Percentiles rank a stretch among this genome's conserved stretches.
Conservation (phyloP, 2,329 filamentous ascomycete species). For the Dryadomyces quercus-mongolicae region DNA sequence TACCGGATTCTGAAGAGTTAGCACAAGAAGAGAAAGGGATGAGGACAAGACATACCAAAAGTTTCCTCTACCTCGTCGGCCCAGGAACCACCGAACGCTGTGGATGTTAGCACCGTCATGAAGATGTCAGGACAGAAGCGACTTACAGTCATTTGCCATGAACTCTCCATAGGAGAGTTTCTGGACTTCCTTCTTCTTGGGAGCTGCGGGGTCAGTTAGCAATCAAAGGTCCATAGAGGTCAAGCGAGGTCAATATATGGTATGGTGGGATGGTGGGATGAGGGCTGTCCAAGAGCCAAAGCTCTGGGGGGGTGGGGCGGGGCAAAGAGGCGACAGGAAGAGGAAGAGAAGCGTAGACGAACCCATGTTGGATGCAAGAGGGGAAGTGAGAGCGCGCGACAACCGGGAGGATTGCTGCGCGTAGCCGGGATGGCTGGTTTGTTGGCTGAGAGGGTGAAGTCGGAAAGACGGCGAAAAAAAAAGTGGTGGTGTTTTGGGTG, state of each 20-base stretch:
- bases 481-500: neutral
- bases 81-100: constrained; percentile 68
- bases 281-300: neutral
- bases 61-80: constrained; percentile 97
- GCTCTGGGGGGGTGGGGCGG: neutral
- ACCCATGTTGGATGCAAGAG: constrained; percentile 19
- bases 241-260: neutral
- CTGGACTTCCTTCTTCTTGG: constrained; percentile 84
- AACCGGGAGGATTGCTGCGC: neutral
- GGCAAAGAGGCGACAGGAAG: neutral
- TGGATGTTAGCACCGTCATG: constrained; percentile 2
- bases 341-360: constrained; percentile 1
- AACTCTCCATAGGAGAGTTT: constrained; percentile 98
- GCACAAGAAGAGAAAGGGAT: too few species aligned
- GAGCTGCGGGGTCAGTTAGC: constrained; percentile 48
- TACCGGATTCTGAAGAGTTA: neutral
- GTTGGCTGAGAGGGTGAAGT: neutral
- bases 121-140: neutral
- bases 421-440: neutral
- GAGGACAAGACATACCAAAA: constrained; percentile 47
- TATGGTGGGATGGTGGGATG: neutral
- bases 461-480: neutral
- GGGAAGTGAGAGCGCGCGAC: neutral
- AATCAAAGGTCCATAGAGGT: neutral
- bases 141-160: constrained; percentile 78